phyloP scores from a whole-genome alignment of 495 filamentous ascomycete genomes.

The Talaromyces wortmannii region DNA sequence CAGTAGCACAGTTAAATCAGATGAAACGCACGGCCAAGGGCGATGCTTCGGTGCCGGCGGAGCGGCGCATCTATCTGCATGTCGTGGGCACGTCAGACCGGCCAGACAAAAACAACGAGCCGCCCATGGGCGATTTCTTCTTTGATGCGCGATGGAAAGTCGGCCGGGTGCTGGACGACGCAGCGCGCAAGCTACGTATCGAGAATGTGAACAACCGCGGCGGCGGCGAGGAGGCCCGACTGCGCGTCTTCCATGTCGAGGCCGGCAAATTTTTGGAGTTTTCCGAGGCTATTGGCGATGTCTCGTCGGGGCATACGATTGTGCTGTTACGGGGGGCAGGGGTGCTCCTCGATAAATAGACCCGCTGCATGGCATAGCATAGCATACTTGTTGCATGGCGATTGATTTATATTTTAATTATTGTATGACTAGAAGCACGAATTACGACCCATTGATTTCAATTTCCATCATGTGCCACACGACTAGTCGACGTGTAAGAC shows the following conservation, averaged over 20 bases:
- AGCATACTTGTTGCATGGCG: background rate
- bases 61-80: slow-evolving; percentile 78
- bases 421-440: no score
- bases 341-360: slow-evolving; percentile 39
- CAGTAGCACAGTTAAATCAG: slow-evolving; percentile 54
- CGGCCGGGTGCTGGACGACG: slow-evolving; percentile 80
- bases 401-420: background rate
- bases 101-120: slow-evolving; percentile 65
- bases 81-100: slow-evolving; percentile 73
- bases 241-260: slow-evolving; percentile 90
- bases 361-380: background rate
- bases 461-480: background rate
- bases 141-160: slow-evolving; percentile 84
- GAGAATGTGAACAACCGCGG: slow-evolving; percentile 85
- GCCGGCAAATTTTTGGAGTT: slow-evolving; percentile 80
- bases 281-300: slow-evolving; percentile 63
- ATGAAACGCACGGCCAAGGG: slow-evolving; percentile 87
- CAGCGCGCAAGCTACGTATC: slow-evolving; percentile 71
- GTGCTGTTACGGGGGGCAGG: slow-evolving; percentile 83
- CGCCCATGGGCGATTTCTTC: slow-evolving; percentile 74
- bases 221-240: slow-evolving; percentile 64
- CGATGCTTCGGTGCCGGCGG: slow-evolving; percentile 66
- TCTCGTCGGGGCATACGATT: slow-evolving; percentile 69
- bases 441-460: background rate
- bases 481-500: no score